A percentile compares a stretch with the other conserved stretches of the same genome.
Evolutionary conservation across 2,329 filamentous ascomycete species (phyloP).

Genomic region (Tolypocladium pustulatum): DNA sequence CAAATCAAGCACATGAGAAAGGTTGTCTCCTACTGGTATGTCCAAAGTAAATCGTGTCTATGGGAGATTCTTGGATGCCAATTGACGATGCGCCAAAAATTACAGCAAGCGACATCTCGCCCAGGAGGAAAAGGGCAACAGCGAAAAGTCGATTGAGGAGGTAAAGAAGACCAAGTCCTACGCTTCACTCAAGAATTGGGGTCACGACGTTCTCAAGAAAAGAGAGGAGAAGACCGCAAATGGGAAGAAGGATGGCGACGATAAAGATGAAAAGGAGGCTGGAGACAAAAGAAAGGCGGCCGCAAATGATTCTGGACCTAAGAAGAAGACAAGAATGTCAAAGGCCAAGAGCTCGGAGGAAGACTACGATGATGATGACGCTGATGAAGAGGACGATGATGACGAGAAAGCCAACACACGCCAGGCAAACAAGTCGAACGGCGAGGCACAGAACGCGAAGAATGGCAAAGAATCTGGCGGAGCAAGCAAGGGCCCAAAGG

Average conservation of each 20-base stretch:
- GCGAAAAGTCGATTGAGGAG: constrained; percentile 35
- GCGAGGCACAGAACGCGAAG: background rate
- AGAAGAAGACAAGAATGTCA: constrained; percentile 3
- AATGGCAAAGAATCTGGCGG: background rate
- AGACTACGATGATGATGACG: constrained; percentile 2
- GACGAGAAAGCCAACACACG: background rate
- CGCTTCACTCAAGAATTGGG: constrained; percentile 53
- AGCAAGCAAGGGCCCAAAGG: constrained; percentile 20
- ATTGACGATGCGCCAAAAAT: background rate
- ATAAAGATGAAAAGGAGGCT: constrained; percentile 6
- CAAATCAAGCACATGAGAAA: constrained; percentile 49
- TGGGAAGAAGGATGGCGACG: constrained; percentile 3
- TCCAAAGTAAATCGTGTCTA: background rate
- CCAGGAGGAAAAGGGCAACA: constrained; percentile 49
- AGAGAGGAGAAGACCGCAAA: constrained; percentile 6
- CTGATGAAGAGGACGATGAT: constrained; percentile 1
- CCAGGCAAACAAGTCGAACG: background rate
- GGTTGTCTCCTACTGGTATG: constrained; percentile 50
- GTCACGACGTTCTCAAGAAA: constrained; percentile 40
- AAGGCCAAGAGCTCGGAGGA: background rate
- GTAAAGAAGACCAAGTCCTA: constrained; percentile 41
- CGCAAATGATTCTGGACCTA: constrained; percentile 7
- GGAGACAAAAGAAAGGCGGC: constrained; percentile 17
- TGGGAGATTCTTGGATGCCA: background rate
- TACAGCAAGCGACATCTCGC: constrained; percentile 51